phyloP scores from a whole-genome alignment of 345 rosid genomes.

The Eucalyptus cladocalyx region DNA sequence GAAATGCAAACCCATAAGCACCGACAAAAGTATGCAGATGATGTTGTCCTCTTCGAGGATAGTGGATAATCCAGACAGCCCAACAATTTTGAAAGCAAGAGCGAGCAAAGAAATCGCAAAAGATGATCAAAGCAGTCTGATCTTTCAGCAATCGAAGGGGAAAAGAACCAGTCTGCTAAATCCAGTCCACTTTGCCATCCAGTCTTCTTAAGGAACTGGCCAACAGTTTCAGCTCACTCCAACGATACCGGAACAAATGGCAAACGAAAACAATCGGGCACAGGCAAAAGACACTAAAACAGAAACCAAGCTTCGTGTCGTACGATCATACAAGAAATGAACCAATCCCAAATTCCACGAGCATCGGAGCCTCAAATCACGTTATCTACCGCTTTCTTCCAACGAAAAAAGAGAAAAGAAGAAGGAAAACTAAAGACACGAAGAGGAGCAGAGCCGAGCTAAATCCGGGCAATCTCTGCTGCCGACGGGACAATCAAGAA shows the following conservation, averaged over 20 bases:
- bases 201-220: background rate
- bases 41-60: background rate
- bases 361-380: background rate
- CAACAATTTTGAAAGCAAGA: background rate
- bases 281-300: background rate
- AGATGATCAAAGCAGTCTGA: background rate
- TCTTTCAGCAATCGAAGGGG: background rate
- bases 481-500: background rate
- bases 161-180: background rate
- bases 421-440: background rate
- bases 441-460: background rate
- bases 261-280: background rate
- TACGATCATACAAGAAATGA: background rate
- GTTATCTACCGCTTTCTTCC: background rate
- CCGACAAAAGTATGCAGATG: background rate
- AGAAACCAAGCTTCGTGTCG: background rate
- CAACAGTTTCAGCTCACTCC: background rate
- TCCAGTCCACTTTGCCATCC: background rate
- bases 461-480: background rate
- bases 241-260: background rate
- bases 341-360: background rate
- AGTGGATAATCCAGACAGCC: background rate
- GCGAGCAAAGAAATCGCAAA: background rate
- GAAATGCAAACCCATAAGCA: background rate
- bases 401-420: background rate